phyloP scores from a whole-genome alignment of 768 basidiomycete genomes.

The Gyrodon lividus region DNA sequence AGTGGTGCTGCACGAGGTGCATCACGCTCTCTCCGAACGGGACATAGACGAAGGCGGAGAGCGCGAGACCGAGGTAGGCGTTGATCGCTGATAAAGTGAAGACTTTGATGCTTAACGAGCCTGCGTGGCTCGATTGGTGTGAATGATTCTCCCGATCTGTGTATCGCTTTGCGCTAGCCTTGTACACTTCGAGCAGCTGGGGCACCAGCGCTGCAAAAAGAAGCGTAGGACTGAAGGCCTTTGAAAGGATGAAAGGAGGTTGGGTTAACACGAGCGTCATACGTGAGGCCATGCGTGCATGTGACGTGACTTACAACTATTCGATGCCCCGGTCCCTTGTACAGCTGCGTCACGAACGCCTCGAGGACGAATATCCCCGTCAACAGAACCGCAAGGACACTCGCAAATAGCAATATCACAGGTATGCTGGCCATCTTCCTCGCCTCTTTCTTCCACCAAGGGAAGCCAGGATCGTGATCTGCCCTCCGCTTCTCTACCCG shows the following conservation, averaged over 20 bases:
- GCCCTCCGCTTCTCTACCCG: slow-evolving; percentile 73
- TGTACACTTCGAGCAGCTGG: slow-evolving; percentile 71
- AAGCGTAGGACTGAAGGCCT: slow-evolving; percentile 82
- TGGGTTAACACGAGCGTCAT: neutral
- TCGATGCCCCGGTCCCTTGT: slow-evolving; percentile 81
- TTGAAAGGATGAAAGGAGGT: slow-evolving; percentile 3
- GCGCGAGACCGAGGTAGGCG: slow-evolving; percentile 85
- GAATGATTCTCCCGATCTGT: slow-evolving; percentile 93
- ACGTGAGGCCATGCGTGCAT: too few relatives aligned
- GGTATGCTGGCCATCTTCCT: slow-evolving; percentile 69
- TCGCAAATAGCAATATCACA: slow-evolving; percentile 71
- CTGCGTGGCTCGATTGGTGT: slow-evolving; percentile 71
- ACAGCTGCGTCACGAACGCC: slow-evolving; percentile 86
- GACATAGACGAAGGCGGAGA: slow-evolving; percentile 95
- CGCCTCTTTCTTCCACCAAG: slow-evolving; percentile 76
- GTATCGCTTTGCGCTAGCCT: slow-evolving; percentile 60
- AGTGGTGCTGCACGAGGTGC: slow-evolving; percentile 42
- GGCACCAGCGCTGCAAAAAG: slow-evolving; percentile 83
- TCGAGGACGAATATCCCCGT: slow-evolving; percentile 85
- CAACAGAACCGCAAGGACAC: slow-evolving; percentile 64
- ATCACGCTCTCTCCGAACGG: slow-evolving; percentile 89
- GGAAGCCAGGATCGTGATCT: slow-evolving; percentile 50
- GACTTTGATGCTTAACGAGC: slow-evolving; percentile 85
- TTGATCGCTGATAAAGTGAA: slow-evolving; percentile 88
- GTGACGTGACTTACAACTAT: slow-evolving; percentile 58